Evolutionary conservation across 345 rosid species (phyloP).

Genomic region (Erucastrum elatum): DNA sequence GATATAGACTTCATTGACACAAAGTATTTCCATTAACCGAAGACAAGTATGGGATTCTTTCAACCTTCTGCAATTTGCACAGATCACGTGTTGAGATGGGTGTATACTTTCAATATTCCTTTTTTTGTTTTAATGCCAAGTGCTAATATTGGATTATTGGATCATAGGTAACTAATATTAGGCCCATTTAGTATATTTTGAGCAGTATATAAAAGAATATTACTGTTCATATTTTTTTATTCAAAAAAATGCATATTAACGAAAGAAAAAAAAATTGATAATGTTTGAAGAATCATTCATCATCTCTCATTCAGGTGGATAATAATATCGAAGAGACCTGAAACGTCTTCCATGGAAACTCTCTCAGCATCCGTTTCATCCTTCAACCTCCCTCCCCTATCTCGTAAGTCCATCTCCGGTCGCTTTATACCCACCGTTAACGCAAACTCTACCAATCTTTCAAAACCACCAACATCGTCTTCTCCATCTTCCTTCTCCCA

Average conservation of each 20-base stretch:
- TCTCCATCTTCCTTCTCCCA: conserved; percentile 29
- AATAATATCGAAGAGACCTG: not conserved
- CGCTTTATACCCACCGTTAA: conserved; percentile 33
- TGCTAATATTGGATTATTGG: not conserved
- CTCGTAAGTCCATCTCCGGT: conserved; percentile 26
- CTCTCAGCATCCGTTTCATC: conserved; percentile 57
- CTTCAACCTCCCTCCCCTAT: conserved; percentile 44
- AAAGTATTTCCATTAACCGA: conserved; percentile 7
- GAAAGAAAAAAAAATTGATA: not conserved
- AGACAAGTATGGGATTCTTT: conserved; percentile 26
- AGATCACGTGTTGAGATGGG: conserved; percentile 9
- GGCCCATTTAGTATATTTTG: no score
- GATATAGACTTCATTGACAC: conserved; percentile 15
- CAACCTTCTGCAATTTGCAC: not conserved
- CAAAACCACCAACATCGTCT: conserved; percentile 33
- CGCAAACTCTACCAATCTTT: conserved; percentile 31
- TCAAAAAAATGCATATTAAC: not conserved
- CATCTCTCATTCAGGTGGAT: not conserved
- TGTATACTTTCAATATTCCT: not conserved
- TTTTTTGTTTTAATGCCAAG: no score
- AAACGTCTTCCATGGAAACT: conserved; percentile 55
- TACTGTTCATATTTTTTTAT: not conserved
- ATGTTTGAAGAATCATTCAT: not conserved
- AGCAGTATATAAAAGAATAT: not conserved
- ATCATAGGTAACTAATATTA: not conserved